phyloP scores from a whole-genome alignment of 306 rosid species.

The Fragaria nilgerrensis region DNA sequence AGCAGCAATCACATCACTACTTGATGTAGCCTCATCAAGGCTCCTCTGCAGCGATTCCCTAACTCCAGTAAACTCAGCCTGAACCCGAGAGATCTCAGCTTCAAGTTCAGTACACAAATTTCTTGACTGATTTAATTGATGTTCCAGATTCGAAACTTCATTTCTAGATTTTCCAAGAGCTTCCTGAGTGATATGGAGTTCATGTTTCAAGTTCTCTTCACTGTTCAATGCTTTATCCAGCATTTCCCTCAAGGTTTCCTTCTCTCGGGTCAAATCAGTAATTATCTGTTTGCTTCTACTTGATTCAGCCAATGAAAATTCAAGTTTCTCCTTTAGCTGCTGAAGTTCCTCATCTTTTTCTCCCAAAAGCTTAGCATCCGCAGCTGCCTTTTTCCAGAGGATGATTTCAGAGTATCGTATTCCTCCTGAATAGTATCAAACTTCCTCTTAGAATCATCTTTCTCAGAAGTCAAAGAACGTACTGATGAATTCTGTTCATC shows the following conservation, averaged over 20 bases:
- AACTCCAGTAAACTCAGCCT: constrained; percentile 57
- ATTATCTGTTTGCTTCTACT: constrained; percentile 37
- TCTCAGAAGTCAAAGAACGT: constrained; percentile 46
- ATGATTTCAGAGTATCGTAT: constrained; percentile 48
- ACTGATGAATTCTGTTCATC: constrained; percentile 49
- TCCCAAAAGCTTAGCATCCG: constrained; percentile 50
- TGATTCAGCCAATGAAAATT: constrained; percentile 38
- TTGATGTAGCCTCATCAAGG: constrained; percentile 49
- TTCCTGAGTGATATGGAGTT: constrained; percentile 46
- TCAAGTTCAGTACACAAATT: constrained; percentile 42
- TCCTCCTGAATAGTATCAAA: constrained; percentile 41
- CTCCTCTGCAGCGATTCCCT: constrained; percentile 50
- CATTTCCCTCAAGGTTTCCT: constrained; percentile 43
- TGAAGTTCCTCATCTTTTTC: constrained; percentile 63
- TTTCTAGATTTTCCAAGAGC: constrained; percentile 58
- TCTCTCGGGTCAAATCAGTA: constrained; percentile 56
- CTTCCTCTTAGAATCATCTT: constrained; percentile 45
- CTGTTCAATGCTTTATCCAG: constrained; percentile 46
- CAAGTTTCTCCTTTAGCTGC: constrained; percentile 52
- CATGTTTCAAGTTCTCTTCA: constrained; percentile 48
- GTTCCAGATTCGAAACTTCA: constrained; percentile 51
- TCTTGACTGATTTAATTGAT: constrained; percentile 42
- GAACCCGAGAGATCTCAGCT: constrained; percentile 52
- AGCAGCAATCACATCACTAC: constrained; percentile 37
- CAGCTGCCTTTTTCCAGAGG: constrained; percentile 55